These are phyloP conservation scores for Gastrolobium bilobum DNA, from an alignment of 306 rosid genomes.

Conservation along the genomic window DNA sequence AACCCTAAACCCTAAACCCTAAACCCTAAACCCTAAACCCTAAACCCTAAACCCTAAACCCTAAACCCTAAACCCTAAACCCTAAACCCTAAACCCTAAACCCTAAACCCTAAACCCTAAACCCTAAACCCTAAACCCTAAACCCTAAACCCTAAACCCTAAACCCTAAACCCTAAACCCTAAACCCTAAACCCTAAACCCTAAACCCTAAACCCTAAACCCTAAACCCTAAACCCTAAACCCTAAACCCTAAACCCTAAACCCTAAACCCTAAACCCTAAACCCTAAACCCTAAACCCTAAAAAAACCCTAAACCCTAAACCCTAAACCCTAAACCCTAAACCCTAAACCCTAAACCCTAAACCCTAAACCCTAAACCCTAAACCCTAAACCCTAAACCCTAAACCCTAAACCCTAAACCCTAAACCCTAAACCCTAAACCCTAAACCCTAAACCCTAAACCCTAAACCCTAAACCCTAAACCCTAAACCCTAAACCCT, in stretches of 20 bases:
- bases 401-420: slow-evolving; percentile 29
- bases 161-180: slow-evolving; percentile 42
- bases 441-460: slow-evolving; percentile 45
- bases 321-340: not conserved
- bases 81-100: slow-evolving; percentile 35
- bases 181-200: slow-evolving; percentile 21
- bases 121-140: slow-evolving; percentile 39
- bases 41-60: slow-evolving; percentile 46
- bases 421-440: slow-evolving; percentile 43
- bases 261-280: not conserved
- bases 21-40: slow-evolving; percentile 45
- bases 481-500: slow-evolving; percentile 50
- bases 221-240: not conserved
- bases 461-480: slow-evolving; percentile 49
- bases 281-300: not conserved
- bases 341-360: slow-evolving; percentile 13
- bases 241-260: not conserved
- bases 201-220: slow-evolving; percentile 10
- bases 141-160: slow-evolving; percentile 40
- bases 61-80: slow-evolving; percentile 42
- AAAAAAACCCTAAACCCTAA: not conserved
- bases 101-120: slow-evolving; percentile 40
- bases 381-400: too few species aligned
- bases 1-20: slow-evolving; percentile 47
- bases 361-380: slow-evolving; percentile 30